Base-by-base conservation (phyloP, 2,329 filamentous ascomycete species). In the Fusarium napiforme region DNA sequence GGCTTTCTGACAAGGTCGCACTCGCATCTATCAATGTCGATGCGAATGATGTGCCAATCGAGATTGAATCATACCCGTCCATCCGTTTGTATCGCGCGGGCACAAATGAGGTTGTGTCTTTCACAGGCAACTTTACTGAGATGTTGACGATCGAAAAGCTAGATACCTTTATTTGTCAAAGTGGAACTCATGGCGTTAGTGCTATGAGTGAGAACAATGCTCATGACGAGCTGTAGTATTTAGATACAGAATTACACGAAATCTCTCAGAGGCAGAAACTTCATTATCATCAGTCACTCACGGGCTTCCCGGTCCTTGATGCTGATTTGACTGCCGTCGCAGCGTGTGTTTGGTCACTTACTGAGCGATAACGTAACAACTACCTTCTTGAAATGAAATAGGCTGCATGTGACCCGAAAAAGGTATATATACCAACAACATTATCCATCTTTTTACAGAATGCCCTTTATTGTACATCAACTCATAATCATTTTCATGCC, bases 11-110 rank as follows among this genome's bases (percentile, higher is more conserved):
- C 6, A 43, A 61, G n/a, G 32, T 32, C 5, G 21, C 45, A 3
- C 19, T 64, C 3, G 56, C 56, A 5, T n/a, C 45, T 3, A 61
- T 61, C 1, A 50, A 64, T 4, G 56, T 64, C 9, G 61, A 64
- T 5, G 32, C 21, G 1, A 64, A 64, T 18, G 61, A 64, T 12
- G 61, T 64, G 4, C 61, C 61, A 15, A 30, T 61, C 0, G 30
- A 64, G 30, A 64, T 64, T 52, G 61, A 64, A 3, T 50, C 61
- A 26, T 64, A 64, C 4, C 56, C 56, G 0, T 64, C 61, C 3
- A 9, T 64, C 2, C 9, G 56, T 26, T 34, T 64, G 4, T 64
- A 64, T 39, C 56, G 56, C 3, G 37, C 56, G 4, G 45, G 19
- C 2, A 43, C 21, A 12, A 64, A 61, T 19, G 37, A 45, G 10